A percentile compares a stretch with the other conserved stretches of the same genome.
phyloP scores from a whole-genome alignment of 345 rosid species.

The Eucalyptus cladocalyx region DNA sequence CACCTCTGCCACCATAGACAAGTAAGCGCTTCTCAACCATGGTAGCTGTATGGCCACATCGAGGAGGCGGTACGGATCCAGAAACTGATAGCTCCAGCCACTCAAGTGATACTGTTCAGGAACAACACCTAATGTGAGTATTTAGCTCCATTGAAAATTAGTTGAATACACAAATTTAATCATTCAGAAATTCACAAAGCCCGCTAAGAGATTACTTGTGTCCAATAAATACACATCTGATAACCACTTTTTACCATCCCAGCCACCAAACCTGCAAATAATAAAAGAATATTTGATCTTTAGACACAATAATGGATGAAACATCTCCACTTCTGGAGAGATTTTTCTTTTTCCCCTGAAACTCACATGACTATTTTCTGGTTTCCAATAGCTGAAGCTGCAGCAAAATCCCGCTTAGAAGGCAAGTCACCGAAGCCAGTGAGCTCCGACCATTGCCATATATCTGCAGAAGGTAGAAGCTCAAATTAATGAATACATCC shows the following conservation, averaged over 20 bases:
- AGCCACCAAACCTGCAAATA: conserved; percentile 79
- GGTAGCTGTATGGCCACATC: conserved; percentile 97
- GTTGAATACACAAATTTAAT: background rate
- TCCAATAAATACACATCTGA: conserved; percentile 93
- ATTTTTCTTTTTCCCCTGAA: background rate
- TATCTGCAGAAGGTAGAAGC: conserved; percentile 39
- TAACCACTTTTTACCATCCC: conserved; percentile 99
- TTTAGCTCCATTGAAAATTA: background rate
- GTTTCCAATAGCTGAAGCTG: conserved; percentile 81
- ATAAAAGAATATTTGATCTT: background rate
- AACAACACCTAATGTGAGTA: background rate
- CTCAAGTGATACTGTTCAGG: conserved; percentile 80
- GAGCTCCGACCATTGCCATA: conserved; percentile 99
- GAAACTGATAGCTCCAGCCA: conserved; percentile 82
- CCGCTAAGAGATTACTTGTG: conserved; percentile 48
- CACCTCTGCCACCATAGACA: conserved; percentile 97
- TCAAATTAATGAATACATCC: background rate
- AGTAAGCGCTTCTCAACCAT: conserved; percentile 94
- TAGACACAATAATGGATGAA: background rate
- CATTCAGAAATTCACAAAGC: background rate
- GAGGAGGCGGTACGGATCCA: conserved; percentile 83
- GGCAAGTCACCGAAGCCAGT: conserved; percentile 94
- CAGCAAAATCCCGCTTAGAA: conserved; percentile 82
- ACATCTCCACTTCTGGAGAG: background rate
- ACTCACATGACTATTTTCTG: conserved; percentile 80